Base-by-base conservation (phyloP, 169 alveolate species). In the Plasmodium yoelii region DNA sequence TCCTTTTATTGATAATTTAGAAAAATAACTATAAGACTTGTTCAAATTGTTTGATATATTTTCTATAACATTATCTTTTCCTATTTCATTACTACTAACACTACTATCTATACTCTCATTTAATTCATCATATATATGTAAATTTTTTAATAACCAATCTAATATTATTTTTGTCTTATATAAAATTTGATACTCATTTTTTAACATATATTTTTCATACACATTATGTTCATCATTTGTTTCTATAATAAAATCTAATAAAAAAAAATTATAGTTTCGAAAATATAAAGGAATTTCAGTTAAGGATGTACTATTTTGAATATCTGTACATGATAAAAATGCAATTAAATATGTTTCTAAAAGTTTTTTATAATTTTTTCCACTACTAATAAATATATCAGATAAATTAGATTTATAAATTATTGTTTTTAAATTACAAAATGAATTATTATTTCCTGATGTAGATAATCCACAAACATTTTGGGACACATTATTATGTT, bases 171-270 rank as follows among this genome's bases (percentile, higher is more conserved):
- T 80, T 15, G 82, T 80, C 51, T 80, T 80, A 59, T 80, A 80
- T 12, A 80, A 55, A 39, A 80, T 67, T 65, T 80, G 49, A 1
- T 57, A 63, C 4, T 80, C 82, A 53, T 80, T 80, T 1, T 64
- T 28, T 59, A 47, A 47, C 24, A 80, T 46, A 60, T 26, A 80
- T 59, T n/a, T 64, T 39, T 80, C 90, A 55, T 80, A 64, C 7
- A 80, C 90, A 80, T 80, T 80, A 10, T 19, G 65, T 12, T 65
- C n/a, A 46, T 80, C 70, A 57, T 60, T 60, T 5, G 90, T 80
- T 2, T 80, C 90, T 19, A 80, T 28, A 19, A 80, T 80, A 55
- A 80, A 80, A 39, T 80, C 90, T 56, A 80, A 46, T n/a, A 80
- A 42, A 2, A 80, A 53, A 57, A 80, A 69, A 47, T 80, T 34